Percentiles rank a stretch among this genome's conserved stretches.
Conservation (phyloP, 169 alveolate species). For the Eimeria tenella region DNA sequence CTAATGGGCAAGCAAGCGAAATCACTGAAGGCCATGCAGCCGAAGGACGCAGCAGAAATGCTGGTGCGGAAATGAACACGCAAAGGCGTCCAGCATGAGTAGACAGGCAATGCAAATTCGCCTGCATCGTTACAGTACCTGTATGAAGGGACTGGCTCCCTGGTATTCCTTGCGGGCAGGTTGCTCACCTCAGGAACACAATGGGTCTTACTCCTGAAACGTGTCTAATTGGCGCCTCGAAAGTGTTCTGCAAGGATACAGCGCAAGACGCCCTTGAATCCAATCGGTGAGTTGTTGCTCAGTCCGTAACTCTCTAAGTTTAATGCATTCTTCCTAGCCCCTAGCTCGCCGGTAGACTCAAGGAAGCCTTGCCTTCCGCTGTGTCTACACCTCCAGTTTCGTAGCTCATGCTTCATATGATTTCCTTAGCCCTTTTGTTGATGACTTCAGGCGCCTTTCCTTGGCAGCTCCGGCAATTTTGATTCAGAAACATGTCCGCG, state of each 20-base stretch:
- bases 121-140: no score
- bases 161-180: neutral
- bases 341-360: no score
- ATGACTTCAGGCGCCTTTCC: neutral
- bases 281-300: neutral
- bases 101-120: no score
- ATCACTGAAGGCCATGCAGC: neutral
- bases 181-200: neutral
- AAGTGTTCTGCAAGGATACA: slow-evolving; percentile 25
- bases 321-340: neutral
- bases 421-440: neutral
- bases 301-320: neutral
- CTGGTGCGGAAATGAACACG: neutral
- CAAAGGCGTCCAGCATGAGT: no score
- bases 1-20: neutral
- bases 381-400: no score
- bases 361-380: no score
- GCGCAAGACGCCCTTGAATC: slow-evolving; percentile 27
- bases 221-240: slow-evolving; percentile 48
- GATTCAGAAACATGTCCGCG: slow-evolving; percentile 36
- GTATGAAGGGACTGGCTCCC: no score
- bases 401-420: neutral
- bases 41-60: neutral
- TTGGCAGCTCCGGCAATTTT: slow-evolving; percentile 1
- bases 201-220: neutral